These are phyloP conservation scores for Colletotrichum ledebouriae DNA, from an alignment of 2,329 filamentous ascomycete species.

Conservation along the genomic window DNA sequence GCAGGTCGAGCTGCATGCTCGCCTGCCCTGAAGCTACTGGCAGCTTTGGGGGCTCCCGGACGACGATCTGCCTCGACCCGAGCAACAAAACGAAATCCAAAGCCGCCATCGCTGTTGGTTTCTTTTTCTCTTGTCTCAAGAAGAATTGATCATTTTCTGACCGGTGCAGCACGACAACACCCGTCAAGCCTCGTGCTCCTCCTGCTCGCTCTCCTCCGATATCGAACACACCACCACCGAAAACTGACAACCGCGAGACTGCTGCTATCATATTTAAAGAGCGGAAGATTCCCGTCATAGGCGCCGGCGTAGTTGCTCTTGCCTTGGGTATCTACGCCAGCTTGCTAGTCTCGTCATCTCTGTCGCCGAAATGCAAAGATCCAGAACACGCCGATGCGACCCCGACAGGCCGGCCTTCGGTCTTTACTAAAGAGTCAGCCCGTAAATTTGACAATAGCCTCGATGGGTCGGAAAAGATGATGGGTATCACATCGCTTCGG, in stretches of 20 bases:
- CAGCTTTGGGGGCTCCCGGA: background rate
- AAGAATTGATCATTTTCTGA: background rate
- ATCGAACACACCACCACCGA: background rate
- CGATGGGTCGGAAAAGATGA: conserved; percentile 68
- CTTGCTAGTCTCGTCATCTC: conserved; percentile 34
- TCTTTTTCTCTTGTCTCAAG: background rate
- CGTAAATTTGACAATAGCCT: conserved; percentile 71
- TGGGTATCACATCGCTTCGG: conserved; percentile 67
- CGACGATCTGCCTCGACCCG: background rate
- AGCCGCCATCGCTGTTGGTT: background rate
- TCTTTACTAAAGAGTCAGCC: conserved; percentile 62
- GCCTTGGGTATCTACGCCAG: conserved; percentile 39
- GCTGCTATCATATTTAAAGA: conserved; percentile 39
- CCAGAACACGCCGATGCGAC: conserved; percentile 48
- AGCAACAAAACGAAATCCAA: background rate
- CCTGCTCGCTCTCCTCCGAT: conserved; percentile 4
- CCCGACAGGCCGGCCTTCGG: conserved; percentile 64
- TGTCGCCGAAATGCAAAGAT: background rate
- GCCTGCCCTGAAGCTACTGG: background rate
- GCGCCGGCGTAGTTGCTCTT: conserved; percentile 36
- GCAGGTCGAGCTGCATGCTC: conserved; percentile 1
- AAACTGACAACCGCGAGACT: conserved; percentile 21
- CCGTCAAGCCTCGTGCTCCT: background rate
- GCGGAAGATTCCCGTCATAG: conserved; percentile 36
- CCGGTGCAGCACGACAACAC: background rate